Evolutionary conservation across 257 asterid genomes (phyloP), one percentile per base, ranked within the genome.

Genomic region (Solanum arcanum): DNA sequence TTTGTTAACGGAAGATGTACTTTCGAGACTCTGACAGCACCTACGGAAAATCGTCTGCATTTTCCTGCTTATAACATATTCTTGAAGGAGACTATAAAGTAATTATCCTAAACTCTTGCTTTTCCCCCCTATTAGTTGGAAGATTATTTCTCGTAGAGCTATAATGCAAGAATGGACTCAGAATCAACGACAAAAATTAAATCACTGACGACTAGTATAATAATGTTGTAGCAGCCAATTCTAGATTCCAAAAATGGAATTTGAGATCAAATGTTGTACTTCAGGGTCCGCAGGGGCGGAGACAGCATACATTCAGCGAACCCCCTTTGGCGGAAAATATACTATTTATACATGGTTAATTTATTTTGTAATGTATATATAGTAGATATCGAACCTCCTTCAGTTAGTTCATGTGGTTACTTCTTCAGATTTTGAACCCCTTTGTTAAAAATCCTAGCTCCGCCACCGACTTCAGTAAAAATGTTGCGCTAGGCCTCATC

Each of bases 11-110:
- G 94, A 41, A 96, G 98, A 90, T 95, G 92, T 75, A 93, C 98
- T 21, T 95, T 92, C 23, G 99, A 96, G 89, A 91, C 98, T 69
- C 91, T 96, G 82, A 94, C 98, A 0, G 98, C 97, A 1, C 85
- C 98, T 20, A 95, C 98, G 0, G 94, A 87, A 31, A 89, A 92
- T 82, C 95, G 93, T 37, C 92, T 96, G 84, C 95, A 95, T 91
- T 95, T 95, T 87, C 99, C 99, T 11, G 96, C 98, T 62, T 93
- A 94, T 64, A 96, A 94, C 88, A 92, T 88, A 72, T 96, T 94
- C 81, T 80, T 95, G 90, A 94, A 90, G 90, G 99, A 96, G 89
- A 95, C 92, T 47, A 91, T 91, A 75, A 88, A 92, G 98, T 94
- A 89, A 86, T 56, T 25, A 88, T 27, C 8, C 39, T 12, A 5